Evolutionary conservation across 2,329 filamentous ascomycete species (phyloP), one percentile per base, ranked within the genome.

Genomic region (Colletotrichum siamense): DNA sequence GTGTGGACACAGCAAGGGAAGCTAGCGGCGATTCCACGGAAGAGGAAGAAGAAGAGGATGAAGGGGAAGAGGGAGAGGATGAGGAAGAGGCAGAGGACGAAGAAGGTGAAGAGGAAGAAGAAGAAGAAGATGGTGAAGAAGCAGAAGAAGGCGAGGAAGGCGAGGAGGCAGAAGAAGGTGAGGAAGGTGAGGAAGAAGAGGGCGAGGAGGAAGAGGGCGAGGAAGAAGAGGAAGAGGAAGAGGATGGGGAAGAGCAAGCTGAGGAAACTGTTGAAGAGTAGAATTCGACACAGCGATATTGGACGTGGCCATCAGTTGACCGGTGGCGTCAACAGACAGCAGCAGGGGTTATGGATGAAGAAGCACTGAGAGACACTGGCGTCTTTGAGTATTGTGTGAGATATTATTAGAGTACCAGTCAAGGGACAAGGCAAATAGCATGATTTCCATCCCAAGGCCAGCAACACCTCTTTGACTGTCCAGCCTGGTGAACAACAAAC

Each of bases 1-100:
- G 84, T 64, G 81, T 82, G 61, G 85, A 85, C 62, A 79, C 79
- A 12, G 49, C 26, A 52, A 62, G 59, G 6, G 69, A 36, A 28
- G 71, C 61, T 22, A 70, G 32, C 12, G 44, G 69, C 13, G 22
- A 81, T 77, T 57, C 82, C 78, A 57, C 80, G 78, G 71, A 69
- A 12, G 67, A 82, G 64, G 36, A 82, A 68, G 72, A 82, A 68
- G 82, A 77, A 4, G 84, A 84, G 4, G 78, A 67, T 4, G 78
- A 76, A 24, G 78, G 69, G 5, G 74, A 68, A 5, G 75, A 73
- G 6, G 76, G 73, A 13, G 77, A 80, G 72, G 6, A 77, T 22
- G 76, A 69, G 7, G 78, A 75, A 13, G 79, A 67, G 5, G 75
- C 73, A 3, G 79, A 59, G 6, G 75, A 68, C 4, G 77, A 73